Base-by-base conservation (phyloP, 2,329 filamentous ascomycete species). In the Rutstroemia sydowiana region DNA sequence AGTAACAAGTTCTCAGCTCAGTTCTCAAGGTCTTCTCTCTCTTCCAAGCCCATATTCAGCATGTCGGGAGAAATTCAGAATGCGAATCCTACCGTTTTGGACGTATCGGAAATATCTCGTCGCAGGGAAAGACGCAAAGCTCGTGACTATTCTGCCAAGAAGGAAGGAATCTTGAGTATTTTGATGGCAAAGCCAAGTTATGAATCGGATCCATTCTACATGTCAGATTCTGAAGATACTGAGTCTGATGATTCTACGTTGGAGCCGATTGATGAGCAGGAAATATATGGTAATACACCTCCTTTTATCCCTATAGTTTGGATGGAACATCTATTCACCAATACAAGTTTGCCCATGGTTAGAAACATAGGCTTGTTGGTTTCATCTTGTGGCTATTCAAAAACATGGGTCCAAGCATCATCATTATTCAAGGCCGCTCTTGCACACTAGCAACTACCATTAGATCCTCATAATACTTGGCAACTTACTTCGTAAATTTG, bases 201-300 rank as follows among this genome's bases (percentile, higher is more conserved):
- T 52, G 52, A 57, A 4, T 50, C 61, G 44, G 66, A 69, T 55
- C 68, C 66, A 14, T 68, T 67, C 51, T 65, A 65, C 48, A 52
- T 62, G 49, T 65, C 62, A 42, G 65, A 65, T 37, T 59, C 59
- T 44, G 64, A 63, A 36, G 63, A 66, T 45, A 63, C 45, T 10
- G 45, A 67, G 37, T 64, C 65, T 3, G 79, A 82, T 53, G 80
- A 84, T 53, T 76, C 81, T 45, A 73, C 75, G 1, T 75, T 83
- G 32, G 91, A 97, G 62, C 87, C 87, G 52, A 95, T 98, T 60
- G 93, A 98, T 66, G 88, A 95, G 68, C 93, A 96, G 69, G 93
- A 98, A 70, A 92, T 98, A 39, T 98, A 92, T 67, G 90, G 89
- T 93, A 73, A 59, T 64, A 55, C 32, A 36, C 32, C 23, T 10